A percentile compares a stretch with the other conserved stretches of the same genome.
These are phyloP conservation scores for Phlebiopsis gigantea DNA, from an alignment of 768 basidiomycete species.

Conservation along the genomic window DNA sequence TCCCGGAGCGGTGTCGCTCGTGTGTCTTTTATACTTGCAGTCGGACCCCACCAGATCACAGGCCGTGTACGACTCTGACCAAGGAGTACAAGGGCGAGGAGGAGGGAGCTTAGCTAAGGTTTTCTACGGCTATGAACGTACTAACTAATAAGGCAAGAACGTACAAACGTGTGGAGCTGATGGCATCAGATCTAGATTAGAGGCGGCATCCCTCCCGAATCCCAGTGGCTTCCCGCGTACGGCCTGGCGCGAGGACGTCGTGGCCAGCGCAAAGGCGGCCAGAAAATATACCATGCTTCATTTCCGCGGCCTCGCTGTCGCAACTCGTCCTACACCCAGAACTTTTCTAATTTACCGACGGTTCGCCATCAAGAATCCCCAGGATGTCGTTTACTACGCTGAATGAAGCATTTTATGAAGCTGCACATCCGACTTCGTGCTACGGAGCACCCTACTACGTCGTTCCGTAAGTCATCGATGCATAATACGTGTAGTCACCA, in stretches of 20 bases:
- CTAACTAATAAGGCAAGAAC: background rate
- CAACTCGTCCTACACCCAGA: background rate
- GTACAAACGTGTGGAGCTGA: background rate
- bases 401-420: too few relatives aligned
- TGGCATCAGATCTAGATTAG: background rate
- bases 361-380: background rate
- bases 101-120: constrained; percentile 1
- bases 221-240: background rate
- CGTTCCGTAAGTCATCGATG: background rate
- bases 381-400: background rate
- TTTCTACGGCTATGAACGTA: background rate
- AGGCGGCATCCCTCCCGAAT: background rate
- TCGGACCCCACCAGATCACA: too few relatives aligned
- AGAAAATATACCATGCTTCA: background rate
- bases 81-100: background rate
- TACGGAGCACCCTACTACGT: background rate
- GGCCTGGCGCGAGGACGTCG: background rate
- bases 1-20: background rate
- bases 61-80: background rate
- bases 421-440: too few relatives aligned
- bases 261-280: background rate
- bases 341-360: background rate
- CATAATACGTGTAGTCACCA: background rate
- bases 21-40: too few relatives aligned
- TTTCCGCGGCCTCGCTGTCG: background rate